Evolutionary conservation across 306 rosid species (phyloP).

Genomic region (Sicyos edulis): DNA sequence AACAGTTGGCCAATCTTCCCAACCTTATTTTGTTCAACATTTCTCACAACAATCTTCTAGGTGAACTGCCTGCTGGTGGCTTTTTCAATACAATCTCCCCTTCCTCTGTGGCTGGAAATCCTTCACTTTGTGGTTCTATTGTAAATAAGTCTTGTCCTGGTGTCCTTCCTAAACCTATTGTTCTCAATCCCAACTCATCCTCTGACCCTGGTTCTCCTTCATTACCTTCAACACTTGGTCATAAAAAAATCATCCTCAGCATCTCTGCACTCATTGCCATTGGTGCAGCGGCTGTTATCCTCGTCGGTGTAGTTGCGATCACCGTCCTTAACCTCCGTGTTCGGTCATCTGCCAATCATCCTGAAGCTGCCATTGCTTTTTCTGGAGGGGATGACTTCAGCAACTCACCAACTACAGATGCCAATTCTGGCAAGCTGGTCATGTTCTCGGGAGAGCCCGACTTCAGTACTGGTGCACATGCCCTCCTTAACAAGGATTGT

Average conservation of each 20-base stretch:
- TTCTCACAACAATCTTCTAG: conserved; percentile 87
- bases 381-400: conserved; percentile 90
- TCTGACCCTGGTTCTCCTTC: conserved; percentile 45
- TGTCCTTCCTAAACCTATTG: conserved; percentile 92
- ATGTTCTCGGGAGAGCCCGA: conserved; percentile 98
- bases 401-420: conserved; percentile 81
- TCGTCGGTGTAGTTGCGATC: conserved; percentile 85
- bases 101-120: conserved; percentile 67
- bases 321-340: conserved; percentile 88
- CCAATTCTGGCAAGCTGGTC: conserved; percentile 94
- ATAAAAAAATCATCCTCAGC: conserved; percentile 85
- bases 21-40: conserved; percentile 68
- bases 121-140: conserved; percentile 80
- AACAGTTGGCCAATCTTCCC: conserved; percentile 83
- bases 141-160: conserved; percentile 78
- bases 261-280: conserved; percentile 96
- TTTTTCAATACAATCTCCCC: conserved; percentile 89
- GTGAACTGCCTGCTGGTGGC: conserved; percentile 85
- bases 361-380: conserved; percentile 55
- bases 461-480: conserved; percentile 91
- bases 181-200: conserved; percentile 82
- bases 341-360: conserved; percentile 46
- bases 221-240: conserved; percentile 49
- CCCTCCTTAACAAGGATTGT: conserved; percentile 92
- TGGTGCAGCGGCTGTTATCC: conserved; percentile 93